A percentile compares a stretch with the other conserved stretches of the same genome.
These are phyloP conservation scores for Hemileccinum rubropunctum DNA, from an alignment of 768 basidiomycete species.

Conservation along the genomic window DNA sequence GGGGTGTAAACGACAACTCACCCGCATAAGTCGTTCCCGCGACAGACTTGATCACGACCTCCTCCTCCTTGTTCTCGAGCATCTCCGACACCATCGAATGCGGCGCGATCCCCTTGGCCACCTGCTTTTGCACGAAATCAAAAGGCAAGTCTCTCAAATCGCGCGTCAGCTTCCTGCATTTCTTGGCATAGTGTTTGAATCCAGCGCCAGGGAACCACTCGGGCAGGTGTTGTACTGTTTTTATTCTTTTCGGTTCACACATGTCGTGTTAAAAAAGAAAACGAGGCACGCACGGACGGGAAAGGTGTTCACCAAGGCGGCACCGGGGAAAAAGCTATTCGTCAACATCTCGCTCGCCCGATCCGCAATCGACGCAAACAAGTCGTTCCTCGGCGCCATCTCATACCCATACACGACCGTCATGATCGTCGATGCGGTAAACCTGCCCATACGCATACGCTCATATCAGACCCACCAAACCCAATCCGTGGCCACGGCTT, in stretches of 20 bases:
- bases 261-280: background rate
- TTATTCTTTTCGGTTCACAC: too few species aligned
- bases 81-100: conserved; percentile 21
- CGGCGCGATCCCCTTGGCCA: conserved; percentile 15
- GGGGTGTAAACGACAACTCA: too few species aligned
- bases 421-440: conserved; percentile 33
- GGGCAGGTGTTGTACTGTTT: conserved; percentile 25
- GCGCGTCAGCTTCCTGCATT: conserved; percentile 16
- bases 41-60: conserved; percentile 27
- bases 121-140: conserved; percentile 19
- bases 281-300: conserved; percentile 22
- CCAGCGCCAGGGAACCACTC: conserved; percentile 31
- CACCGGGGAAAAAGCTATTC: conserved; percentile 29
- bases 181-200: conserved; percentile 24
- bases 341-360: conserved; percentile 29
- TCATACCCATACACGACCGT: conserved; percentile 35
- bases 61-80: conserved; percentile 26
- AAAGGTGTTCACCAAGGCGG: conserved; percentile 30
- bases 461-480: background rate
- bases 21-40: conserved; percentile 32
- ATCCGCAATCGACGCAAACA: conserved; percentile 31
- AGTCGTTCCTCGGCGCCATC: conserved; percentile 29
- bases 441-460: conserved; percentile 10
- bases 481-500: background rate
- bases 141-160: conserved; percentile 16